Conservation (phyloP, 169 alveolate species). For the Ichthyophthirius multifiliis region DNA sequence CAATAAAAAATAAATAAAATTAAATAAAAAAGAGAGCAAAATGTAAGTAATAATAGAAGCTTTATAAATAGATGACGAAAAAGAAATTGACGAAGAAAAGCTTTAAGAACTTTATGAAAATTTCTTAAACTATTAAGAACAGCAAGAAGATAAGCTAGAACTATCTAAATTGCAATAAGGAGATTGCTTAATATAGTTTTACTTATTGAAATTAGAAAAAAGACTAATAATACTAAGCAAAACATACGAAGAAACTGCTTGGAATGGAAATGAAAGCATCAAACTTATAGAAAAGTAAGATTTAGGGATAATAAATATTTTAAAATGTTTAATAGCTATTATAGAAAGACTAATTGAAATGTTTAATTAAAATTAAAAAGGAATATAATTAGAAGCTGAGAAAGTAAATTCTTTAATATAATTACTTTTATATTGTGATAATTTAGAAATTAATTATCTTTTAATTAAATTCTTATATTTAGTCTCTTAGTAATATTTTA, state of each 20-base stretch:
- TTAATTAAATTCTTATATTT: not conserved
- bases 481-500: not conserved
- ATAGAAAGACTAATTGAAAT: not conserved
- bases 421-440: not conserved
- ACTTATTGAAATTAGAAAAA: not conserved
- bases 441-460: not conserved
- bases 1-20: too few relatives aligned
- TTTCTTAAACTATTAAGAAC: not conserved
- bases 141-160: not conserved
- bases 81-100: not conserved
- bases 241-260: not conserved
- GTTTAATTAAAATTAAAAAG: not conserved
- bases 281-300: not conserved
- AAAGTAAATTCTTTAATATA: not conserved
- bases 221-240: not conserved
- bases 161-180: constrained; percentile 3
- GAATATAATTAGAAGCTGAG: not conserved
- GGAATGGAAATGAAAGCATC: constrained; percentile 9
- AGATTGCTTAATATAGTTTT: not conserved
- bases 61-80: not conserved
- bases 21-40: too few relatives aligned
- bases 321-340: not conserved
- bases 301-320: not conserved
- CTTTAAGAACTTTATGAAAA: not conserved
- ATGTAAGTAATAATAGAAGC: too few relatives aligned